Evolutionary conservation across 495 filamentous ascomycete genomes (phyloP), one percentile per base, ranked within the genome.

Genomic region (Xanthoparmelia taractica): DNA sequence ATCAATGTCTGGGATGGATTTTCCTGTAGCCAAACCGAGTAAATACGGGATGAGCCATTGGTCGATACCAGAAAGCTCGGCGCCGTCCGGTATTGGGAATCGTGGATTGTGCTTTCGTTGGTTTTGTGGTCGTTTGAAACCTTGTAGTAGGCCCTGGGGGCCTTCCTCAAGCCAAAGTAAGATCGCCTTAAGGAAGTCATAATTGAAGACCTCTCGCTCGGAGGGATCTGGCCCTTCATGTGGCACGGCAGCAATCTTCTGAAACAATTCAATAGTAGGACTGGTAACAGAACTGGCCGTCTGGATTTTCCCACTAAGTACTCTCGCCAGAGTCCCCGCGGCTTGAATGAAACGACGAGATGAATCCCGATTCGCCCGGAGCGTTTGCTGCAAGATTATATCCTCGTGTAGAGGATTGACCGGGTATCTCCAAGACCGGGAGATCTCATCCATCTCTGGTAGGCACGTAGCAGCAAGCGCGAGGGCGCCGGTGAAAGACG

Each of bases 301-400:
- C 29, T 75, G 74, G 0, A 79, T 60, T 57, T 71, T 72, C 12
- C 80, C 80, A 57, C 82, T 83, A 20, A 89, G 72, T 10, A 80
- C 76, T 31, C 77, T 72, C 20, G 83, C 74, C 25, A 90, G 69
- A 12, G 82, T 82, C 33, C 87, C 87, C 31, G 84, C 76, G n/a
- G 85, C 86, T 73, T 88, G 86, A 8, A 88, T 78, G 70, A 89
- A 89, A 50, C 84, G 74, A 68, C 84, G 81, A n/a, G 80, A 73
- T 23, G 80, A 75, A 45, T 84, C 78, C 31, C 87, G 82, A 58
- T 84, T 77, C 12, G 73, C 74, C 23, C 85, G 84, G 25, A 87
- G 75, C 6, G 79, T 78, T 66, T 82, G 78, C 66, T 88, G 83
- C 8, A 84, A 67, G 6, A 67, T 59, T 36, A 87, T 79, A 45